Conservation (phyloP, 2,329 filamentous ascomycete species). For the Venturia carpophila region DNA sequence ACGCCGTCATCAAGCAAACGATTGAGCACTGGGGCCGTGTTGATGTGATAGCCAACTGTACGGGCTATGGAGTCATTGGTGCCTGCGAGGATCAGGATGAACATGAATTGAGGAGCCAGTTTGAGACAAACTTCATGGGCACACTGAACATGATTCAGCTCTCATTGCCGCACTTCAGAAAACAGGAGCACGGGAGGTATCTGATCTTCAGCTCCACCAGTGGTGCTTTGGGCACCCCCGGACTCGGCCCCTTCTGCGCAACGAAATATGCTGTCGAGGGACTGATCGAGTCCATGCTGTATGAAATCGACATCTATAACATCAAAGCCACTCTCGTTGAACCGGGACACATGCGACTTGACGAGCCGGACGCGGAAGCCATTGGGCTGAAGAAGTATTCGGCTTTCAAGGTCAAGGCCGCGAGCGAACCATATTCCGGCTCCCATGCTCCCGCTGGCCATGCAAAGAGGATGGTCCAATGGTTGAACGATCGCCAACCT, state of each 20-base stretch:
- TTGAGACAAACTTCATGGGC: slow-evolving; percentile 96
- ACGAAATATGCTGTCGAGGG: slow-evolving; percentile 97
- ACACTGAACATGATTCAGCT: slow-evolving; percentile 88
- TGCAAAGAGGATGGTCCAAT: slow-evolving; percentile 84
- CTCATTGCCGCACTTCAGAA: slow-evolving; percentile 78
- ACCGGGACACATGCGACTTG: slow-evolving; percentile 77
- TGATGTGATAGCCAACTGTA: slow-evolving; percentile 88
- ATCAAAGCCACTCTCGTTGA: slow-evolving; percentile 92
- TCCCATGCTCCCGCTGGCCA: slow-evolving; percentile 78
- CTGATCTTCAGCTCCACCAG: slow-evolving; percentile 91
- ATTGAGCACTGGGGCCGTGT: slow-evolving; percentile 70
- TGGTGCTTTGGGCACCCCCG: slow-evolving; percentile 87
- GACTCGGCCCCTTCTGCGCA: slow-evolving; percentile 87
- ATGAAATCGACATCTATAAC: slow-evolving; percentile 86
- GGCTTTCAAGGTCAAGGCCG: slow-evolving; percentile 83
- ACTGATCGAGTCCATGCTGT: slow-evolving; percentile 91
- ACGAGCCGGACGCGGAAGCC: slow-evolving; percentile 56
- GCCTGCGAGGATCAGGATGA: slow-evolving; percentile 96
- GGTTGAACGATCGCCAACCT: slow-evolving; percentile 86
- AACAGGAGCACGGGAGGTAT: slow-evolving; percentile 67
- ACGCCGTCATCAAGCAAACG: slow-evolving; percentile 59
- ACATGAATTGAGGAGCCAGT: slow-evolving; percentile 88
- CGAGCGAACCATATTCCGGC: slow-evolving; percentile 68
- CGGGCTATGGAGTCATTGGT: slow-evolving; percentile 86
- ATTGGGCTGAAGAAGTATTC: slow-evolving; percentile 66